Conservation (phyloP, 2,329 filamentous ascomycete species). For the Aspergillus sp. region DNA sequence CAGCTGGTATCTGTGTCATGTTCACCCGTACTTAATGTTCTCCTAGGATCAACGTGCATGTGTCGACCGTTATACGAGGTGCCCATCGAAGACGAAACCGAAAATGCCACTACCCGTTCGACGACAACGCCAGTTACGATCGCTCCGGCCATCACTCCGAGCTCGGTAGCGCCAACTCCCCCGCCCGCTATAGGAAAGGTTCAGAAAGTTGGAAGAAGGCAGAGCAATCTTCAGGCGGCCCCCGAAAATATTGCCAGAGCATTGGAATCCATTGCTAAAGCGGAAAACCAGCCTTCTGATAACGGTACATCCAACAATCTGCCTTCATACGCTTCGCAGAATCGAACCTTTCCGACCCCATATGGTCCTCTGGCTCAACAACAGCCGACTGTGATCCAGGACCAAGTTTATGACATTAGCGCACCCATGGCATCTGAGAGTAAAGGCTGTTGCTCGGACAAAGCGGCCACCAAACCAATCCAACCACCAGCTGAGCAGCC, state of each 20-base stretch:
- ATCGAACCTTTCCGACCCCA: neutral
- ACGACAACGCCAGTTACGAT: neutral
- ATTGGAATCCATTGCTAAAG: conserved; percentile 21
- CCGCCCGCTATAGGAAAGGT: conserved; percentile 26
- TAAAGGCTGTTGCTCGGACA: conserved; percentile 20
- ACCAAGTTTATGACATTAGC: neutral
- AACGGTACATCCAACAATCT: conserved; percentile 9
- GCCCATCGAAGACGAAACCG: conserved; percentile 18
- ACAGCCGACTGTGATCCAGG: neutral
- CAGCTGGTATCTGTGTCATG: neutral
- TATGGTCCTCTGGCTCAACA: neutral
- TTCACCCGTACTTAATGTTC: neutral
- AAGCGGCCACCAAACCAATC: conserved; percentile 1
- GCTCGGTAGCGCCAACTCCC: conserved; percentile 14
- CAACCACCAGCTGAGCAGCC: conserved; percentile 1
- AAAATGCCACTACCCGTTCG: conserved; percentile 9
- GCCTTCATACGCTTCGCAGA: conserved; percentile 7
- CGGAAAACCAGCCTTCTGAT: conserved; percentile 14
- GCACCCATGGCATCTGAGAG: neutral
- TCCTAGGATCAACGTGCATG: conserved; percentile 32
- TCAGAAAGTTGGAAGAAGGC: conserved; percentile 29
- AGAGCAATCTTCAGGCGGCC: conserved; percentile 26
- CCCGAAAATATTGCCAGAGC: conserved; percentile 31
- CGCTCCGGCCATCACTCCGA: conserved; percentile 1
- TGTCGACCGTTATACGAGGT: conserved; percentile 38